Base-by-base conservation (phyloP, 805 yeast species). In the Saturnispora bothae region DNA sequence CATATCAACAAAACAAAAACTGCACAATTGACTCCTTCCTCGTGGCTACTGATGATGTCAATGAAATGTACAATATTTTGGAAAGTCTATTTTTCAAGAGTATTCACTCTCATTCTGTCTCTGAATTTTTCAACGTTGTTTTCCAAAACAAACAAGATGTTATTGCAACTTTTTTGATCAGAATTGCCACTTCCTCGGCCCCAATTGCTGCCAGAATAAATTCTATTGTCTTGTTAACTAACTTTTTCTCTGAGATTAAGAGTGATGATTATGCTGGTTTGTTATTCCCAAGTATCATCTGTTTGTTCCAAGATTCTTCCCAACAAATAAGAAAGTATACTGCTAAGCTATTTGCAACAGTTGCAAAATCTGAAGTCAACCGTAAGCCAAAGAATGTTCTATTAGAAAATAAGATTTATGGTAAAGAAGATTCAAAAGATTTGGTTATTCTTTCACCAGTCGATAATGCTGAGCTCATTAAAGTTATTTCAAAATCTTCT, bases 381-480 rank as follows among this genome's bases (percentile, higher is more conserved):
- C 53, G 28, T 60, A 68, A 57, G 52, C 64, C 29, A 48, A 54
- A 7, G 39, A 38, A 13, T 39, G 63, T 75, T 39, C 66, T 71
- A 44, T 55, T 79, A 56, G 68, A 67, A 22, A 65, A 71, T 14
- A 64, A 66, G 33, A 64, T 85, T 13, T 88, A 80, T 52, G 85
- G 80, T 10, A 51, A 62, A 7, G 48, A 64, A 10, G 22, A 41
- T 12, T 64, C 71, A 3, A 49, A 61, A 10, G 60, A 65, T 14
- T 56, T 81, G 36, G 72, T 79, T 19, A 62, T 78, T 38, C 65
- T 83, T 19, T 60, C 78, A 17, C 80, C 85, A 27, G 71, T 71
- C 33, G 95, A 85, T 52, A 73, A 76, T n/a, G 57, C 56, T 16
- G 39, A 48, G 2, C 57, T 83, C 45, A 42, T 73, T 13, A 50